These are phyloP conservation scores for Babesia bigemina DNA, from an alignment of 169 alveolate genomes.

Conservation along the genomic window DNA sequence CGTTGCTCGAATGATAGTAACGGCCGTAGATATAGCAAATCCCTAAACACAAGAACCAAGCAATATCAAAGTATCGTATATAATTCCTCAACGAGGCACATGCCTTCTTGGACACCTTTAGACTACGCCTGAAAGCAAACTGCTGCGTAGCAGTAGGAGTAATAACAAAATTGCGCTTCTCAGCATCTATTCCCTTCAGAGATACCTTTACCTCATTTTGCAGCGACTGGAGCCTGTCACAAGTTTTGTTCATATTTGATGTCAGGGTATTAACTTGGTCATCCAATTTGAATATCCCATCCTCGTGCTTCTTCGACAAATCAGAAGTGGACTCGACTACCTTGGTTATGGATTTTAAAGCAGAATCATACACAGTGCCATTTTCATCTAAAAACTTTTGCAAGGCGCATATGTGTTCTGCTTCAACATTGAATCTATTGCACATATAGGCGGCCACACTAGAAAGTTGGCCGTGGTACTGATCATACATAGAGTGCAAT, in stretches of 20 bases:
- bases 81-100: neutral
- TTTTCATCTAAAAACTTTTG: slow-evolving; percentile 10
- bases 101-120: neutral
- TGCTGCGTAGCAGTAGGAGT: neutral
- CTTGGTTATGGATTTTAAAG: neutral
- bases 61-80: neutral
- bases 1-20: neutral
- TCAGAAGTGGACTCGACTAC: neutral
- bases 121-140: neutral
- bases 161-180: neutral
- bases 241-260: neutral
- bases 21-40: neutral
- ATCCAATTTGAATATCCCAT: neutral
- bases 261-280: neutral
- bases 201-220: neutral
- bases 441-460: neutral
- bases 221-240: neutral
- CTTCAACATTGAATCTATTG: neutral
- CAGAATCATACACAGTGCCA: neutral
- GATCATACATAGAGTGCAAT: neutral
- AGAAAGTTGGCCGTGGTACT: neutral
- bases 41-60: slow-evolving; percentile 2
- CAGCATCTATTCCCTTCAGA: slow-evolving; percentile 11
- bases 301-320: neutral
- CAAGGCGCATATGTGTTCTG: neutral